phyloP scores from a whole-genome alignment of 2,329 filamentous ascomycete species.

The Monilinia fructicola region DNA sequence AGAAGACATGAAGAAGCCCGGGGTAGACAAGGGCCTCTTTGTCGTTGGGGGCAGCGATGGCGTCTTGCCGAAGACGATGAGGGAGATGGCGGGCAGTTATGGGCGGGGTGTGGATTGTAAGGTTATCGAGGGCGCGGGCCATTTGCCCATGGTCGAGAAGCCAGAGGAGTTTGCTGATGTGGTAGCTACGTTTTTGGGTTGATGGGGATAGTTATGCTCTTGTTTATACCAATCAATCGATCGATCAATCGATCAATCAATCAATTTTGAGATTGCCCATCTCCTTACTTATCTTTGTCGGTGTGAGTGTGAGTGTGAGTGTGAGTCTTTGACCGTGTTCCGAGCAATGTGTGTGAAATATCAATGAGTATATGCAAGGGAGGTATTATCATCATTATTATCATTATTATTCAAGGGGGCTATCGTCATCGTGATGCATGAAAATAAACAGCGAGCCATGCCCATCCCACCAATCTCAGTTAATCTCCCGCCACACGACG shows the following conservation, averaged over 20 bases:
- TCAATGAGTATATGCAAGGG: no score
- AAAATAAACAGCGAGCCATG: no score
- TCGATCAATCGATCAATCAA: background rate
- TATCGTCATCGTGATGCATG: no score
- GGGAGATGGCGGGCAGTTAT: slow-evolving; percentile 62
- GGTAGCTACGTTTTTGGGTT: slow-evolving; percentile 55
- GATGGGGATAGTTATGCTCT: background rate
- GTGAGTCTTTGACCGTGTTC: no score
- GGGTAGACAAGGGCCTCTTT: slow-evolving; percentile 61
- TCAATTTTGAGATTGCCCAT: no score
- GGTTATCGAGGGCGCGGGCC: slow-evolving; percentile 68
- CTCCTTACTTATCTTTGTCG: no score
- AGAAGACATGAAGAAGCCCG: slow-evolving; percentile 48
- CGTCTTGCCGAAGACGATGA: slow-evolving; percentile 76
- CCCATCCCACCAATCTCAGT: background rate
- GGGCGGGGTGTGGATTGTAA: slow-evolving; percentile 60
- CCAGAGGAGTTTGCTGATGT: slow-evolving; percentile 66
- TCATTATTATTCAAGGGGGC: no score
- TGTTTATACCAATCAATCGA: background rate
- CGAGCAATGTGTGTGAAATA: no score
- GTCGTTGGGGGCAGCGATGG: slow-evolving; percentile 74
- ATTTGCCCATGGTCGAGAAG: slow-evolving; percentile 82
- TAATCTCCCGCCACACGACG: background rate
- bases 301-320: no score
- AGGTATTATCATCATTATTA: no score